phyloP scores from a whole-genome alignment of 106 monocot species.

The Agapanthus africanus region DNA sequence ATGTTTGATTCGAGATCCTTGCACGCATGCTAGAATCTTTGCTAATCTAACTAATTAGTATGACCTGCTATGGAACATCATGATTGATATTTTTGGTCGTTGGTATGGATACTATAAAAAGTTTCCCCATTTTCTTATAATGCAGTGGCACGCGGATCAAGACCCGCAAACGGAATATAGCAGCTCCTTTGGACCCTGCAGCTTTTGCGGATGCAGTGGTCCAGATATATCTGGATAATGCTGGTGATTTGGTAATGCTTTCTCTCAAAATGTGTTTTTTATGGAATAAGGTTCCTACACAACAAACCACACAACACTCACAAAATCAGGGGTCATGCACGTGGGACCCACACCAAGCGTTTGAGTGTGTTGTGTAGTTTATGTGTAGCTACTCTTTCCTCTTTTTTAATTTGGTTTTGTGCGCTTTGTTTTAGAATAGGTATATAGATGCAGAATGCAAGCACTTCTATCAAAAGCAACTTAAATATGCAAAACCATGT shows the following conservation, averaged over 20 bases:
- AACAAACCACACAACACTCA: no score
- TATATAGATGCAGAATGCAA: no score
- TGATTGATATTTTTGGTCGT: background rate
- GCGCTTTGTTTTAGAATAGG: no score
- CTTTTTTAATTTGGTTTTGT: background rate
- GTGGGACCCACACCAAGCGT: no score
- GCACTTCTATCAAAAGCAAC: no score
- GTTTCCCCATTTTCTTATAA: slow-evolving; percentile 2
- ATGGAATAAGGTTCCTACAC: no score
- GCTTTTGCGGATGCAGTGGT: slow-evolving; percentile 99
- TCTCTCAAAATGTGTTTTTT: background rate
- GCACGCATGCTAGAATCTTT: background rate
- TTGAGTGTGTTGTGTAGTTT: no score
- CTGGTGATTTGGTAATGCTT: slow-evolving; percentile 82
- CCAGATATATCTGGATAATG: slow-evolving; percentile 97
- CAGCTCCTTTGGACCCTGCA: slow-evolving; percentile 97
- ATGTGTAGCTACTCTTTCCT: no score
- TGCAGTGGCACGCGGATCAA: slow-evolving; percentile 99
- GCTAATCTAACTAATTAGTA: background rate
- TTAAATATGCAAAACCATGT: no score
- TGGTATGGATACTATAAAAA: background rate
- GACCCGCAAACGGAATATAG: slow-evolving; percentile 99
- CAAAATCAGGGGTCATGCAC: no score
- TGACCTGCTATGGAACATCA: background rate
- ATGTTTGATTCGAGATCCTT: background rate